These are phyloP conservation scores for Yamadazyma sp. DNA, from an alignment of 805 yeast species.

Conservation along the genomic window DNA sequence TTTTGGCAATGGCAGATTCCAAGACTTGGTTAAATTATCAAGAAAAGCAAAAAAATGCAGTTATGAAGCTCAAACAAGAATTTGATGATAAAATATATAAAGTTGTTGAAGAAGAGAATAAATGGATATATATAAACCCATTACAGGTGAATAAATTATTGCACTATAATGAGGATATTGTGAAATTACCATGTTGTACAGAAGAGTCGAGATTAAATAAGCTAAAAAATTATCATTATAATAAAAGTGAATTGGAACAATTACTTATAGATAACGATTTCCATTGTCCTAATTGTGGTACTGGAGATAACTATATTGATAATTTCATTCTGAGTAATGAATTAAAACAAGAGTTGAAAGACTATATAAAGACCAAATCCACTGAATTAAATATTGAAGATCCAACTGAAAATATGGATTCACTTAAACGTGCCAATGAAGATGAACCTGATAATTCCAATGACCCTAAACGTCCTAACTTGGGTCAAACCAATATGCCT, in stretches of 20 bases:
- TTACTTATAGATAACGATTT: slow-evolving; percentile 77
- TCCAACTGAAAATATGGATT: slow-evolving; percentile 17
- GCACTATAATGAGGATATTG: slow-evolving; percentile 25
- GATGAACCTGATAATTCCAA: slow-evolving; percentile 21
- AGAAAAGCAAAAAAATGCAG: slow-evolving; percentile 55
- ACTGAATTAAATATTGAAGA: slow-evolving; percentile 34
- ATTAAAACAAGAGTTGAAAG: slow-evolving; percentile 51
- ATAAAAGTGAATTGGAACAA: slow-evolving; percentile 36
- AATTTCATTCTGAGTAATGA: slow-evolving; percentile 60
- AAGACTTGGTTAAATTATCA: slow-evolving; percentile 88
- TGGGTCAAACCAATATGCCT: slow-evolving; percentile 11
- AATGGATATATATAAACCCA: slow-evolving; percentile 62
- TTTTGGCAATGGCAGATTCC: slow-evolving; percentile 91
- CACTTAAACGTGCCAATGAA: slow-evolving; percentile 17
- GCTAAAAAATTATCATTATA: slow-evolving; percentile 41
- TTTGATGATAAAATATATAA: slow-evolving; percentile 43
- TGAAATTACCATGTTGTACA: slow-evolving; percentile 78
- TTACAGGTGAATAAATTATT: slow-evolving; percentile 56
- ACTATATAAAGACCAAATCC: slow-evolving; percentile 41
- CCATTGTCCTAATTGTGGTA: slow-evolving; percentile 83
- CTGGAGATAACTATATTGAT: slow-evolving; percentile 73
- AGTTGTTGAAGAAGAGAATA: slow-evolving; percentile 27
- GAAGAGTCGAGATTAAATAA: slow-evolving; percentile 53
- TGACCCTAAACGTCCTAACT: slow-evolving; percentile 27
- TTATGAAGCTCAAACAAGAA: slow-evolving; percentile 46